Base-by-base conservation (phyloP, 1,139 yeast genomes). In the Yamadazyma songkhlaensis region DNA sequence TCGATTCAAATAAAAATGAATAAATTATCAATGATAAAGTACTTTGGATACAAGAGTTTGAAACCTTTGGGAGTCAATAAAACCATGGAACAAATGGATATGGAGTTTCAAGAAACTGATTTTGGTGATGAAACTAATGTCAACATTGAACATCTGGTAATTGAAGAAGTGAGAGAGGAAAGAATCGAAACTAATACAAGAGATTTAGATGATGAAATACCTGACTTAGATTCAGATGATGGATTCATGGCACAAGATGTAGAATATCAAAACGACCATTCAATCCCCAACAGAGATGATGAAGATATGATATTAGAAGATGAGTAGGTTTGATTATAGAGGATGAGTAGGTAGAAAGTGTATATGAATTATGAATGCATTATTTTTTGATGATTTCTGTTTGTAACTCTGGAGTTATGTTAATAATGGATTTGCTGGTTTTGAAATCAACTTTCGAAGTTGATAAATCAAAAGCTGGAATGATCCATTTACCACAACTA, bases 401-500 rank as follows among this genome's bases (percentile, higher is more conserved):
- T 25, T 29, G 11, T 20, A 15, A 15, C 11, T 20, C 9, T 17
- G 20, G 20, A 3, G 22, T 7, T 14, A 27, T 13, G 11, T 12
- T 12, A 5, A 27, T 12, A 15, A 13, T 15, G 4, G 11, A 14
- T 8, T n/a, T 25, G 30, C 10, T 37, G 31, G 25, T 33, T 38
- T 36, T 35, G 9, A 30, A 78, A 55, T 90, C 97, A 5, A 87
- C 92, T 55, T 87, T 85, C 3, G 90, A 83, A 29, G 82, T 67
- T 56, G 83, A 92, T 35, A 92, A 59, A 57, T 86, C 89, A 43
- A 94, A 75, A 1, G 96, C 95, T 0, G 99, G 98, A 5, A 88
- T 76, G 69, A 92, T 82, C 99, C 99, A 92, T 50, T 79, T 79
- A 2, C 97, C 97, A 62, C 99, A 92, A 40, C 95, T 81, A 57